Conservation (phyloP, 202 grass and related monocot genomes). For the Zizania palustris region DNA sequence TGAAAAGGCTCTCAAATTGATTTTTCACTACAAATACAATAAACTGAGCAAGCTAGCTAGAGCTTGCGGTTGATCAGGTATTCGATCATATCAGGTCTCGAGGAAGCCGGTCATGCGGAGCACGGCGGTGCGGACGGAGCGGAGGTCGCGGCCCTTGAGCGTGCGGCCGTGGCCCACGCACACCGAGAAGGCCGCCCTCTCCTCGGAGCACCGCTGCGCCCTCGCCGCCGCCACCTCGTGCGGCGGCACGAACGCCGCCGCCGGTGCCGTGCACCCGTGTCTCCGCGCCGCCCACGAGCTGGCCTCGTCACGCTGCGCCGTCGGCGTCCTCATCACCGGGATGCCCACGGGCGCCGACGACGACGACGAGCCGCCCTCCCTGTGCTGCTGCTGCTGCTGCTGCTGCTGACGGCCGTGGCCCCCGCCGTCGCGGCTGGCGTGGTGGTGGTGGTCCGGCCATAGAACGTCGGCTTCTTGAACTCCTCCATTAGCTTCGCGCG, state of each 20-base stretch:
- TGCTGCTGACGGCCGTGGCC: background rate
- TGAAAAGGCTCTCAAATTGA: background rate
- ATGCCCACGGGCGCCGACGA: slow-evolving; percentile 44
- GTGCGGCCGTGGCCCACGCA: slow-evolving; percentile 72
- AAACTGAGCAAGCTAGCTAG: background rate
- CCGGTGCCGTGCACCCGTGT: background rate
- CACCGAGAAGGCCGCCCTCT: slow-evolving; percentile 50
- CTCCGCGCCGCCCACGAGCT: slow-evolving; percentile 17
- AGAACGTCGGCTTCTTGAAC: slow-evolving; percentile 64
- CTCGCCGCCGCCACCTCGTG: slow-evolving; percentile 47
- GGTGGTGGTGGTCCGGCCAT: slow-evolving; percentile 43
- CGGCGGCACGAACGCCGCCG: slow-evolving; percentile 51
- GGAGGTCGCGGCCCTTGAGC: slow-evolving; percentile 84
- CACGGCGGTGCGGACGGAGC: slow-evolving; percentile 48
- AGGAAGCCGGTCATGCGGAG: slow-evolving; percentile 83
- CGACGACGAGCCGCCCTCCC: background rate
- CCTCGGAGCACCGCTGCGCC: slow-evolving; percentile 24
- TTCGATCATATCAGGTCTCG: slow-evolving; percentile 45
- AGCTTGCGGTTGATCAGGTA: too few species aligned
- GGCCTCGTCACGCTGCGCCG: background rate
- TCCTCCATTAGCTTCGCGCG: slow-evolving; percentile 48
- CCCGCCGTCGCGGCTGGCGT: too few species aligned
- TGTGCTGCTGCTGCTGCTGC: background rate
- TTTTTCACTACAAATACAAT: background rate
- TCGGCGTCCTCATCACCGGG: background rate